Evolutionary conservation across 768 basidiomycete species (phyloP).

Genomic region (Psilocybe sp.): DNA sequence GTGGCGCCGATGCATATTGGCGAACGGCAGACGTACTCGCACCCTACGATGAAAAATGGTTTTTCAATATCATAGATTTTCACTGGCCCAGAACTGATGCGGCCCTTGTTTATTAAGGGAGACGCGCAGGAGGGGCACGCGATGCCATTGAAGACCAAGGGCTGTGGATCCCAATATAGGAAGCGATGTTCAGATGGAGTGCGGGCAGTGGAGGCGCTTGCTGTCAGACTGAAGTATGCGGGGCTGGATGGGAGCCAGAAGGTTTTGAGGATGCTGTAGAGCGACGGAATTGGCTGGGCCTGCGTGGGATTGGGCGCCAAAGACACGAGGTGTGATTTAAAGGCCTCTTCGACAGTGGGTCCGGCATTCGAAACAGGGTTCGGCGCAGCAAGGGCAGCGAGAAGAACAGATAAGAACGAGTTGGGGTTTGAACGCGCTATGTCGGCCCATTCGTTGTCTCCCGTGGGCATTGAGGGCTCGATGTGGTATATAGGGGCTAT

Average conservation of each 20-base stretch:
- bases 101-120: slow-evolving; percentile 63
- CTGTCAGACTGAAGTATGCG: slow-evolving; percentile 72
- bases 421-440: slow-evolving; percentile 55
- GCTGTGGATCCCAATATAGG: slow-evolving; percentile 85
- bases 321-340: slow-evolving; percentile 72
- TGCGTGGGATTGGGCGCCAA: slow-evolving; percentile 48
- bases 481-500: slow-evolving; percentile 33
- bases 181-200: slow-evolving; percentile 75
- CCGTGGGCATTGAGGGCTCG: slow-evolving; percentile 50
- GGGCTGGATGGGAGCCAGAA: slow-evolving; percentile 85
- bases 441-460: slow-evolving; percentile 61
- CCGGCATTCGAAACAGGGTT: slow-evolving; percentile 61
- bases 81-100: slow-evolving; percentile 71
- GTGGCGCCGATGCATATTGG: slow-evolving; percentile 39
- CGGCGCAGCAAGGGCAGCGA: slow-evolving; percentile 57
- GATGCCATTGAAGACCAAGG: slow-evolving; percentile 80
- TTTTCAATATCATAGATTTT: slow-evolving; percentile 79
- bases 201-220: slow-evolving; percentile 64
- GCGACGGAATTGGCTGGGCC: slow-evolving; percentile 56
- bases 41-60: slow-evolving; percentile 84
- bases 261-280: slow-evolving; percentile 77
- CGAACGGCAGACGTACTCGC: slow-evolving; percentile 70
- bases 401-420: slow-evolving; percentile 53
- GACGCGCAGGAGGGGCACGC: slow-evolving; percentile 64
- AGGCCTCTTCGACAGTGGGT: slow-evolving; percentile 71